Evolutionary conservation across 257 asterid genomes (phyloP).

Genomic region (Scutellaria baicalensis): DNA sequence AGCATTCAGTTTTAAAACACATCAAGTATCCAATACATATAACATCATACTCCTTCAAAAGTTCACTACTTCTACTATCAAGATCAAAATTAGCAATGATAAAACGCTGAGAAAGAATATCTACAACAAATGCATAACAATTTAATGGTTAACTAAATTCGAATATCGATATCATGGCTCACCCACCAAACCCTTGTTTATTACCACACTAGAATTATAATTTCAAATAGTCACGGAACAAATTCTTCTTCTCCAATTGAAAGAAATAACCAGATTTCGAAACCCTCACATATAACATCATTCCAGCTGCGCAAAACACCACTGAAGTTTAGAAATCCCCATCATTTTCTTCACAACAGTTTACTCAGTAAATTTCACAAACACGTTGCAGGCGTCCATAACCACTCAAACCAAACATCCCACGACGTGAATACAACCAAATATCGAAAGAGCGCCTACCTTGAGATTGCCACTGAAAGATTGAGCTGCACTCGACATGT

Average conservation of each 20-base stretch:
- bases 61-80: background rate
- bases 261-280: background rate
- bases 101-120: background rate
- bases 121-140: background rate
- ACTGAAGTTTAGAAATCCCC: background rate
- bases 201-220: background rate
- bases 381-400: conserved; percentile 1
- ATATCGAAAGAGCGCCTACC: conserved; percentile 18
- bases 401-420: background rate
- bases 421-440: background rate
- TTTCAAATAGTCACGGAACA: background rate
- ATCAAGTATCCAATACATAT: background rate
- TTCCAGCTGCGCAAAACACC: background rate
- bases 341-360: background rate
- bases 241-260: background rate
- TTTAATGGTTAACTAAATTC: background rate
- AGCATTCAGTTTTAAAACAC: background rate
- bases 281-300: background rate
- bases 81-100: background rate
- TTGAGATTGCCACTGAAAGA: conserved; percentile 49
- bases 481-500: conserved; percentile 37
- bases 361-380: conserved; percentile 6
- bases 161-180: background rate
- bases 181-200: background rate
- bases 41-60: background rate